A percentile compares a stretch with the other conserved stretches of the same genome.
These are phyloP conservation scores for Peronospora belbahrii DNA, from an alignment of 352 stramenopile genomes.

Conservation along the genomic window DNA sequence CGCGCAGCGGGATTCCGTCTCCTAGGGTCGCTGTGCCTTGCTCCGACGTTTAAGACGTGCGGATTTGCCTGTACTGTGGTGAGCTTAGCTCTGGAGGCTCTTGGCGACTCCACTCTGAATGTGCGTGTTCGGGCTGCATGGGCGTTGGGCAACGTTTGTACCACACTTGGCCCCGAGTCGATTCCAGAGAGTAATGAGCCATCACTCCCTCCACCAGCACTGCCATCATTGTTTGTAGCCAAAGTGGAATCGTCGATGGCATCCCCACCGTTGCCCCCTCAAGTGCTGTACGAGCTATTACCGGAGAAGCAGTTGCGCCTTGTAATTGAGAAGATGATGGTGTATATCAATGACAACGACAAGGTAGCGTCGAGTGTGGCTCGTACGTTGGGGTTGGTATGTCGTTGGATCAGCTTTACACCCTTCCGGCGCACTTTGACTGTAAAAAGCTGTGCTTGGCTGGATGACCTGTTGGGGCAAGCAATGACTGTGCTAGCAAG, in stretches of 20 bases:
- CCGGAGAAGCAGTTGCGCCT: slow-evolving; percentile 48
- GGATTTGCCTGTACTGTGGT: slow-evolving; percentile 61
- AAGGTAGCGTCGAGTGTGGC: slow-evolving; percentile 84
- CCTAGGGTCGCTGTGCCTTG: slow-evolving; percentile 65
- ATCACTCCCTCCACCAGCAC: slow-evolving; percentile 5
- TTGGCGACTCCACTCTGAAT: slow-evolving; percentile 74
- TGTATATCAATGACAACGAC: slow-evolving; percentile 82
- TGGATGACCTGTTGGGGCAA: slow-evolving; percentile 57
- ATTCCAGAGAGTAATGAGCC: slow-evolving; percentile 11
- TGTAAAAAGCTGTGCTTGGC: slow-evolving; percentile 17
- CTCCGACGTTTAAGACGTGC: slow-evolving; percentile 66
- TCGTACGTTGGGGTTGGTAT: slow-evolving; percentile 70
- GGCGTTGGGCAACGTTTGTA: slow-evolving; percentile 82
- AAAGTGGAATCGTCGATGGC: slow-evolving; percentile 8
- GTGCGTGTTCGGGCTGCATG: slow-evolving; percentile 77
- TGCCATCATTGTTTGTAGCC: slow-evolving; percentile 9
- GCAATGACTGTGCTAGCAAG: slow-evolving; percentile 60
- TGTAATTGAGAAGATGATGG: slow-evolving; percentile 80
- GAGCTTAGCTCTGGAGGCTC: slow-evolving; percentile 47
- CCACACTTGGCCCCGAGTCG: slow-evolving; percentile 56
- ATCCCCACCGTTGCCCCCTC: slow-evolving; percentile 6
- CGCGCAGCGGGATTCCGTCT: slow-evolving; percentile 72
- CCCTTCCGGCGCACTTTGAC: slow-evolving; percentile 40
- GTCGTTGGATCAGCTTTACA: slow-evolving; percentile 71
- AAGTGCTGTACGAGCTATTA: slow-evolving; percentile 61